Evolutionary conservation across 2,329 filamentous ascomycete genomes (phyloP), one percentile per base, ranked within the genome.

Genomic region (Alternaria brassicae): DNA sequence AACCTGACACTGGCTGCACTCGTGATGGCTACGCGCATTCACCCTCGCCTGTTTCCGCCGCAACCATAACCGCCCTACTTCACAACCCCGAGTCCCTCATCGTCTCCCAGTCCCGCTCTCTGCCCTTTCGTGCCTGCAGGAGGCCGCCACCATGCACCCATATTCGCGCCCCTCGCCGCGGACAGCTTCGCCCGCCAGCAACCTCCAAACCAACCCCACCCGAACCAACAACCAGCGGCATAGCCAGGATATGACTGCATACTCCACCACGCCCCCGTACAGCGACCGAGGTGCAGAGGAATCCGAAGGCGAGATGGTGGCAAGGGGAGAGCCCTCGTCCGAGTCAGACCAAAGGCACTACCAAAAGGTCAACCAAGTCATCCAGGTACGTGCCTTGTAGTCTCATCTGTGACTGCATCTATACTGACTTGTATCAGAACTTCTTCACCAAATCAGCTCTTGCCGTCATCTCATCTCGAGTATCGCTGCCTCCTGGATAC

Each of bases 401-500:
- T 51, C 15, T 41, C 40, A 25, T 48, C 21, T 2, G 6, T 1
- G 9, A 8, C 10, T 49, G 17, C 4, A 25, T 36, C 37, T 27
- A 54, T 73, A 28, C 72, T 78, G 56, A 78, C 62, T 28, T 44
- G 5, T 28, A 39, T 13, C 72, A 97, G 93, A 97, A 97, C 76
- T 95, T 96, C 79, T 91, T 93, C 77, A 89, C 88, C 67, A 98
- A 97, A 81, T 89, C 91, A 34, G 92, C 93, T 37, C 86, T 95
- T 51, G 86, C 95, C 49, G 89, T 98, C 54, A 82, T 96, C 34
- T 91, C 93, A 66, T 91, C 93, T 9, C 86, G 94, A 67, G 88
- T 93, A 63, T 87, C 88, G 54, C 84, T 96, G 8, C 80, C 89
- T 73, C 79, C 85, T 75, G 75, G 80, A 32, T 85, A 82, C 72